A percentile compares a stretch with the other conserved stretches of the same genome.
phyloP scores from a whole-genome alignment of 2,329 filamentous ascomycete genomes.

The Aureobasidium sp. region DNA sequence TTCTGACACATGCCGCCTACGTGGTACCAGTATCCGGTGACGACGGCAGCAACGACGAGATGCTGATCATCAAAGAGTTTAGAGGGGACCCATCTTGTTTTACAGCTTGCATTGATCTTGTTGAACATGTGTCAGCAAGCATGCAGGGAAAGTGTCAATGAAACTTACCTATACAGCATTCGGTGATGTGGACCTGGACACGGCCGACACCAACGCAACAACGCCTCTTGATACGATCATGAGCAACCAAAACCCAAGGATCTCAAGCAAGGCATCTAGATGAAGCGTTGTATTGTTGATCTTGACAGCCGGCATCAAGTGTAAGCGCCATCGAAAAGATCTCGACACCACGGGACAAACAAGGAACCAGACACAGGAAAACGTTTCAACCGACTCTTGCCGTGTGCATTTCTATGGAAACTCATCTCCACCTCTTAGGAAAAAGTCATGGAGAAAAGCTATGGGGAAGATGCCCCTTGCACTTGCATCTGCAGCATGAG shows the following conservation, averaged over 20 bases:
- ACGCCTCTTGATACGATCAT: background rate
- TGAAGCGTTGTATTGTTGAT: background rate
- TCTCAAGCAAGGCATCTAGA: background rate
- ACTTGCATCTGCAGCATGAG: background rate
- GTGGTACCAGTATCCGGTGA: background rate
- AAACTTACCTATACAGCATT: background rate
- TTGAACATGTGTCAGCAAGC: background rate
- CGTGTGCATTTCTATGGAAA: slow-evolving; percentile 4
- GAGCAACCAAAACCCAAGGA: background rate
- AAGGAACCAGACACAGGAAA: background rate
- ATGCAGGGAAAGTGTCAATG: background rate
- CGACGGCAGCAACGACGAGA: background rate
- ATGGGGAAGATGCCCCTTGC: background rate
- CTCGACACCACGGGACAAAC: background rate
- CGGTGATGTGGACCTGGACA: background rate
- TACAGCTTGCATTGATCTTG: background rate
- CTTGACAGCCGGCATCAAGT: background rate
- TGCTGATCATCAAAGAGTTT: background rate
- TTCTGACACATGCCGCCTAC: background rate
- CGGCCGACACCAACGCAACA: background rate
- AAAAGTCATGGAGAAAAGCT: background rate
- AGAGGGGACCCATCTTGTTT: background rate
- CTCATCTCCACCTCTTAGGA: background rate
- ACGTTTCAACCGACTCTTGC: slow-evolving; percentile 5
- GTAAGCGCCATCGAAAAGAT: background rate